A percentile compares a stretch with the other conserved stretches of the same genome.
phyloP scores from a whole-genome alignment of 148 eudicot genomes.

The Limonium bicolor region DNA sequence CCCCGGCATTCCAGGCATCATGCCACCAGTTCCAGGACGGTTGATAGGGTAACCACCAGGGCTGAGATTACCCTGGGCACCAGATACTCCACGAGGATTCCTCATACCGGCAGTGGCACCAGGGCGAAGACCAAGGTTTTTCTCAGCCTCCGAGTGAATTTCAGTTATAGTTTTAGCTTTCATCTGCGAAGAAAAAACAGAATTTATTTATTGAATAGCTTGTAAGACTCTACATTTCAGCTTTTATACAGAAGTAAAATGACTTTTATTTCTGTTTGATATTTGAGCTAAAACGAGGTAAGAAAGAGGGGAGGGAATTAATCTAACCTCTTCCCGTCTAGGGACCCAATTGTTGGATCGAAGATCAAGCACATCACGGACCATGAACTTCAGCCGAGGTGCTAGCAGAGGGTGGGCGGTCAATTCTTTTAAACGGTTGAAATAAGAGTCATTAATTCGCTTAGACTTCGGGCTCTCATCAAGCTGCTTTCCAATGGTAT shows the following conservation, averaged over 20 bases:
- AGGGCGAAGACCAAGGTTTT: conserved; percentile 60
- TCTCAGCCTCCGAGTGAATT: conserved; percentile 83
- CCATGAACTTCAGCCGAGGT: conserved; percentile 71
- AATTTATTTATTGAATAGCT: too few species aligned
- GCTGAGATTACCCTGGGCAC: conserved; percentile 38
- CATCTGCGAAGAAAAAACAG: conserved; percentile 23
- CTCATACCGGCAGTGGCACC: conserved; percentile 67
- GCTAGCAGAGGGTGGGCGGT: conserved; percentile 47
- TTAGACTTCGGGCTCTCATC: conserved; percentile 61
- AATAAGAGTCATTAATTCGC: conserved; percentile 58
- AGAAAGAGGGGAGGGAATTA: background rate
- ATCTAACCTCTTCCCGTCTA: conserved; percentile 79
- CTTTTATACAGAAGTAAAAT: too few species aligned
- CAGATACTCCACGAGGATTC: conserved; percentile 35
- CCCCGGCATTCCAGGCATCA: conserved; percentile 97
- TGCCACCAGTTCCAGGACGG: conserved; percentile 74
- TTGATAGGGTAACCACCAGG: conserved; percentile 45
- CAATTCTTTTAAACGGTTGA: conserved; percentile 54
- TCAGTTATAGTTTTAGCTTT: conserved; percentile 78
- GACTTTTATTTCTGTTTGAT: too few species aligned
- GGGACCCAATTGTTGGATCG: conserved; percentile 78
- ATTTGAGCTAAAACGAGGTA: background rate
- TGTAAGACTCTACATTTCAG: too few species aligned
- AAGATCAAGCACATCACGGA: conserved; percentile 64
- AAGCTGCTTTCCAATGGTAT: conserved; percentile 87